Evolutionary conservation across 345 rosid species (phyloP), one percentile per base, ranked within the genome.

Genomic region (Linum lewisii): DNA sequence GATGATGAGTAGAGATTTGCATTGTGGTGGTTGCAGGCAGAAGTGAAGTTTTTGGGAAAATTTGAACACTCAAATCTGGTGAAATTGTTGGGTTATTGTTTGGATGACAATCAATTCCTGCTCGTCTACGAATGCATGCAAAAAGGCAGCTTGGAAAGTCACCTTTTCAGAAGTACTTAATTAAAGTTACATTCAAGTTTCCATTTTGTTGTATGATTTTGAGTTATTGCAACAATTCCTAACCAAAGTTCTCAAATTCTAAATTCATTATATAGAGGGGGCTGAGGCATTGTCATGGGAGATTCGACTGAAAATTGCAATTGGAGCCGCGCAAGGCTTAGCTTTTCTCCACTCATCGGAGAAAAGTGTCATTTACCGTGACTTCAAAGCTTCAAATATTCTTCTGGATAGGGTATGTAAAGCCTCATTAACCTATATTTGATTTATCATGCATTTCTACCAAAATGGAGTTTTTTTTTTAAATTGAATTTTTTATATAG

Each of bases 361-460:
- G 60, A 82, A 91, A 34, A 82, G 88, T 38, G 92, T 91, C 47
- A 91, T 88, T 5, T 88, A 86, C 61, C 72, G 96, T 18, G 96
- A 91, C 63, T 88, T 91, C 53, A 91, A 91, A 42, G 74, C 95
- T 69, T 85, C 96, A 11, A 88, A 91, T 20, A 88, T 91, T 60
- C 76, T 91, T 69, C 80, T 91, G 21, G 98, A 91, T 22, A 65
- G 59, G 80, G 97, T 90, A 29, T 8, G 4, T 3, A 29, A 29
- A 29, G 4, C 34, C 34, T 29, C 34, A 29, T 8, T n/a, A n/a
- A n/a, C 34, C 34, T 29, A 29, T 1, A 29, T 8, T 8, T n/a
- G n/a, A n/a, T n/a, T n/a, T n/a, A n/a, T n/a, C n/a, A n/a, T n/a
- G n/a, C n/a, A n/a, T n/a, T n/a, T n/a, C n/a, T n/a, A n/a, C 34